Percentiles rank a stretch among this genome's conserved stretches.
These are phyloP conservation scores for Boletellus dicymbophilus DNA, from an alignment of 1,284 basidiomycete species.

Conservation along the genomic window DNA sequence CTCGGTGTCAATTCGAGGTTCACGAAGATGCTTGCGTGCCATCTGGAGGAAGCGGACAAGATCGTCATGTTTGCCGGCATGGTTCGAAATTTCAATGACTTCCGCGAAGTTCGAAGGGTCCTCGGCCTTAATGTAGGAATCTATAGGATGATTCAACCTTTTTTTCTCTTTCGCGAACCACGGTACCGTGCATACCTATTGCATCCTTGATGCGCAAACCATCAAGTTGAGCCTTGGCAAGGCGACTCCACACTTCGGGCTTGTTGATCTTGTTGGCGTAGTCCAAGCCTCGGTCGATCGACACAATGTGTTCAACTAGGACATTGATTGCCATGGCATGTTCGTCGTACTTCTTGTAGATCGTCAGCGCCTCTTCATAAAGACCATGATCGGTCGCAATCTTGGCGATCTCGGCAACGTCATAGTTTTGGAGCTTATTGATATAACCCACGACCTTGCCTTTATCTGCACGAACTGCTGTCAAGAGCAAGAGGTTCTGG, in stretches of 20 bases:
- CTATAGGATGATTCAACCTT: constrained; percentile 44
- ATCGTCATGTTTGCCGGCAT: constrained; percentile 98
- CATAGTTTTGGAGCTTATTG: constrained; percentile 96
- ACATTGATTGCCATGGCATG: constrained; percentile 97
- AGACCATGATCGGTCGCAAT: constrained; percentile 97
- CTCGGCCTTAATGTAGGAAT: constrained; percentile 99
- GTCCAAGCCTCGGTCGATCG: constrained; percentile 94
- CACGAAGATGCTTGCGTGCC: constrained; percentile 97
- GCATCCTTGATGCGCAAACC: constrained; percentile 98
- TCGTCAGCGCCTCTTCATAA: constrained; percentile 95
- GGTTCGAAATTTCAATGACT: constrained; percentile 96
- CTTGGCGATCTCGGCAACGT: constrained; percentile 92
- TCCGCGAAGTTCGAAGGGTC: constrained; percentile 96
- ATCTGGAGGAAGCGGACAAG: constrained; percentile 98
- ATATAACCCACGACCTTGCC: constrained; percentile 99
- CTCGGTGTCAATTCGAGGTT: constrained; percentile 98
- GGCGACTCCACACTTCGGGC: constrained; percentile 95
- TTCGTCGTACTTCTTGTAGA: constrained; percentile 95
- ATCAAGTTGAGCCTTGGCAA: constrained; percentile 99
- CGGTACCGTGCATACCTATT: constrained; percentile 63
- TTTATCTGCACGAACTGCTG: constrained; percentile 97
- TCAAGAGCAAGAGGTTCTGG: constrained; percentile 94
- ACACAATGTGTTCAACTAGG: constrained; percentile 97
- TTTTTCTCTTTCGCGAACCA: neutral
- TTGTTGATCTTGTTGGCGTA: constrained; percentile 97